A percentile compares a stretch with the other conserved stretches of the same genome.
Evolutionary conservation across 148 eudicot genomes (phyloP).

Genomic region (Hydrangea macrophylla): DNA sequence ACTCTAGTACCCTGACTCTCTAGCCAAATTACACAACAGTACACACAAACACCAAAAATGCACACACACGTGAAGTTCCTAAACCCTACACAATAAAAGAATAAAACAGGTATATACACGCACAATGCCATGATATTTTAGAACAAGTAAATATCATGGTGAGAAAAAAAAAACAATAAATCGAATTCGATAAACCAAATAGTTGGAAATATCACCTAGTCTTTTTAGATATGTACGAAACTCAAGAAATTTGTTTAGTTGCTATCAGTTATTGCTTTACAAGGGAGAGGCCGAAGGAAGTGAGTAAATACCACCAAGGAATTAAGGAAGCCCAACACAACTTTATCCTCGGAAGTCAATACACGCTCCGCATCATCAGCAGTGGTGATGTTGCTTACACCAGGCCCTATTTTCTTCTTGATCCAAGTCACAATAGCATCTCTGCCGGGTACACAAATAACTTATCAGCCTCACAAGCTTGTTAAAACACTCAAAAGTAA

Average conservation of each 20-base stretch:
- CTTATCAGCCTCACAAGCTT: constrained; percentile 2
- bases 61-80: no score
- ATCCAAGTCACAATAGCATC: constrained; percentile 93
- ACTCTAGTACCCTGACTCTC: neutral
- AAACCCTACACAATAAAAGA: no score
- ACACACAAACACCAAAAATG: neutral
- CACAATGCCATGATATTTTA: no score
- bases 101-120: no score
- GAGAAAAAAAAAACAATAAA: no score
- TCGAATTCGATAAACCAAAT: no score
- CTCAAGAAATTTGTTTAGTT: no score
- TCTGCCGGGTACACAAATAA: constrained; percentile 36
- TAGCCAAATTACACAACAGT: neutral
- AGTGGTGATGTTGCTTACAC: constrained; percentile 65
- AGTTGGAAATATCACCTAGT: no score
- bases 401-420: constrained; percentile 86
- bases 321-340: constrained; percentile 71
- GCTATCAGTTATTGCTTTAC: no score
- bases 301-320: constrained; percentile 61
- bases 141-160: no score
- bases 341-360: constrained; percentile 62
- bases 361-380: constrained; percentile 74
- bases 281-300: constrained; percentile 4
- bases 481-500: no score
- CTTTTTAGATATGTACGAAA: no score